Evolutionary conservation across 306 rosid species (phyloP).

Genomic region (Biancaea sappan): DNA sequence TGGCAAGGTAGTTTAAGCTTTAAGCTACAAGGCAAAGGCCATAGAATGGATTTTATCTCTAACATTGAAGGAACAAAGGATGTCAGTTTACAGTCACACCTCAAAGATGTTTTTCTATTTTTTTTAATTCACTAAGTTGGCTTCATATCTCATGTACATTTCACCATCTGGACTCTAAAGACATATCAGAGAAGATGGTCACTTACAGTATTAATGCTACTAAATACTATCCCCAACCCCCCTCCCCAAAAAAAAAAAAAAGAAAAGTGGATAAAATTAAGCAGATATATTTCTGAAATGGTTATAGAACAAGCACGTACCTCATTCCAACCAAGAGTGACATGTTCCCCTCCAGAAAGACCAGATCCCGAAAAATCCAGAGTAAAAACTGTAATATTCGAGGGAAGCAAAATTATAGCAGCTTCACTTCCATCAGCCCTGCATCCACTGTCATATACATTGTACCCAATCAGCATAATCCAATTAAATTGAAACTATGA

Average conservation of each 20-base stretch:
- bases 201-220: background rate
- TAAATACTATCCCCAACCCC: background rate
- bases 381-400: conserved; percentile 91
- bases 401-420: conserved; percentile 91
- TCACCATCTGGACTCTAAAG: background rate
- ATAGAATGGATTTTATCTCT: too few relatives aligned
- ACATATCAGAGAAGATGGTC: background rate
- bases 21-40: too few relatives aligned
- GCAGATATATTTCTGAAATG: conserved; percentile 28
- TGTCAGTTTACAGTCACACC: too few relatives aligned
- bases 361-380: conserved; percentile 99
- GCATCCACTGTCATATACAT: conserved; percentile 81
- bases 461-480: conserved; percentile 42
- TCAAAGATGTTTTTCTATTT: too few relatives aligned
- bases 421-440: conserved; percentile 99
- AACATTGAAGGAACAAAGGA: too few relatives aligned
- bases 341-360: conserved; percentile 95
- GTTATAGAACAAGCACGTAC: conserved; percentile 50
- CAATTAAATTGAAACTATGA: conserved; percentile 15
- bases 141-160: too few relatives aligned
- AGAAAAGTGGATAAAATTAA: conserved; percentile 11
- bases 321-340: conserved; percentile 95
- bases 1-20: too few relatives aligned
- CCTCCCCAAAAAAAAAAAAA: background rate
- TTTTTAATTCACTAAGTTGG: too few relatives aligned